A percentile compares a stretch with the other conserved stretches of the same genome.
Conservation (phyloP, 2,329 filamentous ascomycete species). For the Lithohypha guttulata region DNA sequence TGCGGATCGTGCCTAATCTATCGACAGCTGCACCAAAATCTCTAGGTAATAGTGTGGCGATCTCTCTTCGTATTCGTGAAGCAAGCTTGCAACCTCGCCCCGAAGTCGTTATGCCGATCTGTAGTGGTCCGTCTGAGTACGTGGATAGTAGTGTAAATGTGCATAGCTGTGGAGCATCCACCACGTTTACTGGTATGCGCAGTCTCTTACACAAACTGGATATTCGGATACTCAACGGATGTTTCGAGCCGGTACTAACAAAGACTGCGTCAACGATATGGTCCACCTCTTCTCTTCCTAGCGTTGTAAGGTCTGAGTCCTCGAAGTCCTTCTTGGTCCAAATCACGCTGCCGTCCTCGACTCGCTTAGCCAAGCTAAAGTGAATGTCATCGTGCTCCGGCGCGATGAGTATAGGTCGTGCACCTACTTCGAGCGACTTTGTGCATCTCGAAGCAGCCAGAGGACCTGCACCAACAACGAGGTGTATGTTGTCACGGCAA, state of each 20-base stretch:
- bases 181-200: slow-evolving; percentile 85
- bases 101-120: slow-evolving; percentile 92
- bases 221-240: slow-evolving; percentile 50
- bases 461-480: slow-evolving; percentile 77
- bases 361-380: slow-evolving; percentile 41
- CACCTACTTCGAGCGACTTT: slow-evolving; percentile 72
- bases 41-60: slow-evolving; percentile 65
- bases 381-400: slow-evolving; percentile 52
- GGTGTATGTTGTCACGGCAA: slow-evolving; percentile 44
- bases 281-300: slow-evolving; percentile 72
- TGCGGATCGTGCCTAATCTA: slow-evolving; percentile 61
- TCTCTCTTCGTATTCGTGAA: slow-evolving; percentile 76
- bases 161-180: slow-evolving; percentile 76
- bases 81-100: slow-evolving; percentile 90
- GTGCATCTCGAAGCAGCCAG: slow-evolving; percentile 75
- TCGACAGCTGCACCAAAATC: slow-evolving; percentile 68
- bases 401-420: slow-evolving; percentile 66
- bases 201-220: slow-evolving; percentile 64
- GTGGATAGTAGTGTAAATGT: slow-evolving; percentile 84
- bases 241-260: slow-evolving; percentile 52
- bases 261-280: slow-evolving; percentile 84
- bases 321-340: slow-evolving; percentile 46
- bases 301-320: slow-evolving; percentile 58
- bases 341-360: slow-evolving; percentile 33
- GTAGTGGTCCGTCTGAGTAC: slow-evolving; percentile 78